Evolutionary conservation across 1,284 basidiomycete genomes (phyloP).

Genomic region (Phellinidium pouzarii): DNA sequence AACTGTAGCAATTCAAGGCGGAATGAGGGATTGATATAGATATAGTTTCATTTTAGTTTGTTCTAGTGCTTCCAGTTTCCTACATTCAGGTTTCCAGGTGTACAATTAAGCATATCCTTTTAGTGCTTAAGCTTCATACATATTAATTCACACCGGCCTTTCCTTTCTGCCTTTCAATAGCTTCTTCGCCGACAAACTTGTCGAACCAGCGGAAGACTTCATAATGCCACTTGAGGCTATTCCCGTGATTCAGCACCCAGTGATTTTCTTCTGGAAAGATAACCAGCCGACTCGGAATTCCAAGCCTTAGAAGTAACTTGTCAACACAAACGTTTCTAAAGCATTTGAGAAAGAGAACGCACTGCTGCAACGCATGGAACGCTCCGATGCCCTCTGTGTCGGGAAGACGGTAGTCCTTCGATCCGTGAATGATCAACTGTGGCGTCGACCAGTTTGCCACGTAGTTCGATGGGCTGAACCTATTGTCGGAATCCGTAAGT

Average conservation of each 20-base stretch:
- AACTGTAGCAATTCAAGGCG: neutral
- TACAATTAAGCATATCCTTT: neutral
- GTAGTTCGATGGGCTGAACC: slow-evolving; percentile 70
- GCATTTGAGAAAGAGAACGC: slow-evolving; percentile 28
- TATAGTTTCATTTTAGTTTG: neutral
- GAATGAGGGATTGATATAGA: neutral
- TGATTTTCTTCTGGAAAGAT: slow-evolving; percentile 94
- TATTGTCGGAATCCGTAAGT: slow-evolving; percentile 22
- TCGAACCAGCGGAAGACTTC: slow-evolving; percentile 88
- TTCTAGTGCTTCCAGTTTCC: neutral
- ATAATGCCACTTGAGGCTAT: slow-evolving; percentile 79
- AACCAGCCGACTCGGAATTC: slow-evolving; percentile 75
- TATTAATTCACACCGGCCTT: neutral
- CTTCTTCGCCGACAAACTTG: slow-evolving; percentile 52
- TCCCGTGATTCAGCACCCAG: slow-evolving; percentile 76
- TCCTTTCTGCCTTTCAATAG: neutral
- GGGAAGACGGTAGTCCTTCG: slow-evolving; percentile 79
- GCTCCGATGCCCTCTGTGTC: slow-evolving; percentile 78
- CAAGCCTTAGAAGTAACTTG: slow-evolving; percentile 41
- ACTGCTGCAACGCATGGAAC: slow-evolving; percentile 79
- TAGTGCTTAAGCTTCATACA: neutral
- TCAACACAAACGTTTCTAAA: slow-evolving; percentile 16
- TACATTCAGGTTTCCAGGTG: neutral
- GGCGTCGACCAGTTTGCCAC: slow-evolving; percentile 84
- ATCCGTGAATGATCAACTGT: slow-evolving; percentile 78